These are phyloP conservation scores for Thuidium tamariscinum DNA, from an alignment of 225 moss, liverwort and hornwort genomes.

Conservation along the genomic window DNA sequence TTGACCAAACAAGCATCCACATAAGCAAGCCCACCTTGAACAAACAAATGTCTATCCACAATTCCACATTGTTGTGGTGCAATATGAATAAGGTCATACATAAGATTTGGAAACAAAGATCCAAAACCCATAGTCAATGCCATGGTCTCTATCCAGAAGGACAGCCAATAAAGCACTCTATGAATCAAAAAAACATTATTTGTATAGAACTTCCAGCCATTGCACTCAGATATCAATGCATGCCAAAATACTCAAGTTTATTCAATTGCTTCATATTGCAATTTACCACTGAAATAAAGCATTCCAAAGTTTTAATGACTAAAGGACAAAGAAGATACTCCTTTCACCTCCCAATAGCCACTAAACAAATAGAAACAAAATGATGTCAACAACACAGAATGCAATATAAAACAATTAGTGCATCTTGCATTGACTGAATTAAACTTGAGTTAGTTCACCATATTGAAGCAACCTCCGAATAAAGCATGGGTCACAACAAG, in stretches of 20 bases:
- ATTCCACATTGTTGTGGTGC: no score
- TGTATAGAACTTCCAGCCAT: background rate
- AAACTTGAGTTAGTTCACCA: background rate
- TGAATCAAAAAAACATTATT: background rate
- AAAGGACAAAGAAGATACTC: background rate
- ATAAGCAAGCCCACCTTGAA: no score
- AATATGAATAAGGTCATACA: no score
- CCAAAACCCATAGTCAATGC: no score
- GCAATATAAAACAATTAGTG: background rate
- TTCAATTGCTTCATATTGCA: background rate
- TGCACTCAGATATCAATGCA: background rate
- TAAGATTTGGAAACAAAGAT: no score
- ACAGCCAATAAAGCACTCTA: background rate
- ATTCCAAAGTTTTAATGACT: background rate
- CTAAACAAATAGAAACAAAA: background rate
- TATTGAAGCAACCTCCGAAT: background rate
- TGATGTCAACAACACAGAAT: background rate
- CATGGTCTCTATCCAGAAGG: no score
- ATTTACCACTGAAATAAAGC: background rate
- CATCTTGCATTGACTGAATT: background rate
- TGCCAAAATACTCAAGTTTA: background rate
- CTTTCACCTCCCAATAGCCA: background rate
- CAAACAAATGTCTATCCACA: no score
- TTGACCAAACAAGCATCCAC: no score
- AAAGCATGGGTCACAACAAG: background rate